phyloP scores from a whole-genome alignment of 139 green algal species.

The Pseudopediastrum boryanum region DNA sequence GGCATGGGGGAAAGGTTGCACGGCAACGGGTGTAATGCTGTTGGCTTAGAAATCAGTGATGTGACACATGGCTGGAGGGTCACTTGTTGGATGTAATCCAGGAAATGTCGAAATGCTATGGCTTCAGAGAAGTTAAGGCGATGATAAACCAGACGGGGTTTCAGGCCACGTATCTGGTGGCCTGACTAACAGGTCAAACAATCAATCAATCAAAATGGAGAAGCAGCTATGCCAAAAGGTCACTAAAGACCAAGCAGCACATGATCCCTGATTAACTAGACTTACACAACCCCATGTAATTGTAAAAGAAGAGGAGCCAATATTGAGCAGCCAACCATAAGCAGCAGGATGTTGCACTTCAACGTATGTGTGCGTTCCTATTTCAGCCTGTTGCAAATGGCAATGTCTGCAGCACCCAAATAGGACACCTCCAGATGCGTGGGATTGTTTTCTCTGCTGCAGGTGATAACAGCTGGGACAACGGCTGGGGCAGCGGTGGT shows the following conservation, averaged over 20 bases:
- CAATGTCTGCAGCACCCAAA: not conserved
- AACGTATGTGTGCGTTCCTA: not conserved
- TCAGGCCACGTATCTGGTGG: no score
- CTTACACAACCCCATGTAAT: no score
- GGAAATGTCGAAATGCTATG: no score
- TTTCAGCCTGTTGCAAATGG: not conserved
- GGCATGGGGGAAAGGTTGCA: no score
- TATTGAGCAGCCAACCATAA: not conserved
- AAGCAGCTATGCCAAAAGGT: no score
- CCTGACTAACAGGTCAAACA: no score
- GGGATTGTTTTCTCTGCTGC: not conserved
- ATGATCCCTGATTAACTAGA: no score
- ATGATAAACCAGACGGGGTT: no score
- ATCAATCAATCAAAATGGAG: no score
- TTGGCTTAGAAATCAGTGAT: not conserved
- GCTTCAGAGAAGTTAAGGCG: no score
- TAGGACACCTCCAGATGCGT: not conserved
- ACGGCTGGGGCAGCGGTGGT: not conserved
- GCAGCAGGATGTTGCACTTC: not conserved
- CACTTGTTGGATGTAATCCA: not conserved
- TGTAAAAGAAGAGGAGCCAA: no score
- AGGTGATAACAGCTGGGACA: conserved; percentile 10
- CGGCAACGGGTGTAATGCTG: conserved; percentile 6
- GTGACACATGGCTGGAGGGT: not conserved
- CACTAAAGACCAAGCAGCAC: no score